A percentile compares a stretch with the other conserved stretches of the same genome.
Conservation (phyloP, 1,284 basidiomycete species). For the Melanopsichium pennsylvanicum region DNA sequence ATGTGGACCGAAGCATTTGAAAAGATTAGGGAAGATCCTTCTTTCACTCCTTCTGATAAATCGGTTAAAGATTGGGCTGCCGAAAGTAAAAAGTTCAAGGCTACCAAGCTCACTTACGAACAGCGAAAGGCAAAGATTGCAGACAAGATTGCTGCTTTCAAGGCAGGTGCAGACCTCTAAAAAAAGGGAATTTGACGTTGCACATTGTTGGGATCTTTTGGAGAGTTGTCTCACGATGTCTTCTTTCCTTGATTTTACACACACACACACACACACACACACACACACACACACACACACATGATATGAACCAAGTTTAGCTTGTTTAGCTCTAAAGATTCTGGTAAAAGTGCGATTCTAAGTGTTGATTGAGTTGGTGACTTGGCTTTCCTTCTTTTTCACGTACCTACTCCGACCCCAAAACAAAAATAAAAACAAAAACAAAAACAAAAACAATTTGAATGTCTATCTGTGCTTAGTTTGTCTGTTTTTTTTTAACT, state of each 20-base stretch:
- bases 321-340: too few relatives aligned
- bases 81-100: slow-evolving; percentile 80
- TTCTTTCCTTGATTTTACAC: slow-evolving; percentile 20
- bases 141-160: slow-evolving; percentile 61
- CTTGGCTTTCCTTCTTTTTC: too few relatives aligned
- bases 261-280: slow-evolving; percentile 1
- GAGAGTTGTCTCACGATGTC: background rate
- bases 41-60: slow-evolving; percentile 91
- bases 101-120: slow-evolving; percentile 77
- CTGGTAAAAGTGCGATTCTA: background rate
- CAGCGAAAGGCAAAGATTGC: slow-evolving; percentile 69
- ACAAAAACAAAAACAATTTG: too few relatives aligned
- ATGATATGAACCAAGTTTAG: too few relatives aligned
- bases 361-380: background rate
- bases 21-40: slow-evolving; percentile 93
- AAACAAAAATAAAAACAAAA: too few relatives aligned
- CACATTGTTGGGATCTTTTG: background rate
- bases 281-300: slow-evolving; percentile 3
- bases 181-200: too few relatives aligned
- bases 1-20: slow-evolving; percentile 81
- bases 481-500: too few relatives aligned
- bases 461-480: too few relatives aligned
- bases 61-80: slow-evolving; percentile 83
- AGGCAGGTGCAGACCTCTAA: slow-evolving; percentile 48
- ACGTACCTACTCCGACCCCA: too few relatives aligned